Conservation (phyloP, 306 rosid species). For the Fragaria ananassa region DNA sequence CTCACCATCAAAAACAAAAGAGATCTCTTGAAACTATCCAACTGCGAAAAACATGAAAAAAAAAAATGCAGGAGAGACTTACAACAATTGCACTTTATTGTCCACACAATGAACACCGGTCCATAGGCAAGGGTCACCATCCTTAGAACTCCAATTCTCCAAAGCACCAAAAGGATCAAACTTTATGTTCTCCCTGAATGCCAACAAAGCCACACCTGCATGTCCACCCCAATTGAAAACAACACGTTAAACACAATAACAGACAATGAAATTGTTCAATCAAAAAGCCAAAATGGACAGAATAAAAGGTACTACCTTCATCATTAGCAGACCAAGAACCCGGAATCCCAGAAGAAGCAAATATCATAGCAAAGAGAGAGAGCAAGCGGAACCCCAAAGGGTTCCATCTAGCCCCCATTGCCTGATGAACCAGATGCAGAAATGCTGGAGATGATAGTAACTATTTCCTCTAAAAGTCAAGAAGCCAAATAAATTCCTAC, state of each 20-base stretch:
- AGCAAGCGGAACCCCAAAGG: constrained; percentile 50
- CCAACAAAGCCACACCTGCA: constrained; percentile 62
- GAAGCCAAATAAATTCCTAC: constrained; percentile 33
- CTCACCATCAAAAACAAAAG: neutral
- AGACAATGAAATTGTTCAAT: neutral
- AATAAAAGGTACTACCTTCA: constrained; percentile 53
- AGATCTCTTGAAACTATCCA: neutral
- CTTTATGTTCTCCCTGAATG: constrained; percentile 51
- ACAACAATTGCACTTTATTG: constrained; percentile 66
- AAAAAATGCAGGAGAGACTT: constrained; percentile 35
- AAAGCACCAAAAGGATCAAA: constrained; percentile 61
- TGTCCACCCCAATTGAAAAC: constrained; percentile 24
- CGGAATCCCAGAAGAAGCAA: constrained; percentile 34
- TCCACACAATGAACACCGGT: constrained; percentile 60
- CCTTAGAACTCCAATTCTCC: constrained; percentile 66
- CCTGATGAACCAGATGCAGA: constrained; percentile 46
- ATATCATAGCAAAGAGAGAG: constrained; percentile 47
- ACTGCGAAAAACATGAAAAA: constrained; percentile 11
- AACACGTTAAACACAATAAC: neutral
- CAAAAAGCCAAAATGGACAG: neutral
- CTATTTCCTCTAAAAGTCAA: constrained; percentile 37
- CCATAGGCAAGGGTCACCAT: constrained; percentile 72
- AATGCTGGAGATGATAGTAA: constrained; percentile 30
- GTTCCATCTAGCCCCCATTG: constrained; percentile 71
- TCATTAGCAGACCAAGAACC: constrained; percentile 57